Percentiles rank a stretch among this genome's conserved stretches.
Conservation (phyloP, 495 filamentous ascomycete genomes). For the Penicillium lividum region DNA sequence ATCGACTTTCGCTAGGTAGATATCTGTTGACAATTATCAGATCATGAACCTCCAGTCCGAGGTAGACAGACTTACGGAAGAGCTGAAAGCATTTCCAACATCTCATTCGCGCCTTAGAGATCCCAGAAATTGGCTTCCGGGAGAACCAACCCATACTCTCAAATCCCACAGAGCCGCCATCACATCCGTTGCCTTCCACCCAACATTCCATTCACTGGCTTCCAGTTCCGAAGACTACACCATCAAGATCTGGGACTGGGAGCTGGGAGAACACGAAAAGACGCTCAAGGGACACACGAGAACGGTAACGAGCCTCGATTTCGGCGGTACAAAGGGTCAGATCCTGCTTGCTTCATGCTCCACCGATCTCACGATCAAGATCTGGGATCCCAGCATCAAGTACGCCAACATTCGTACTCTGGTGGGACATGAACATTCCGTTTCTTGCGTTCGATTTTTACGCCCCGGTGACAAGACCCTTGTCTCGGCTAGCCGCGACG, state of each 20-base stretch:
- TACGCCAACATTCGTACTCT: constrained; percentile 91
- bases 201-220: constrained; percentile 81
- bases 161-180: constrained; percentile 37
- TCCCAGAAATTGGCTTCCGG: constrained; percentile 8
- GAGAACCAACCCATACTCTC: constrained; percentile 1
- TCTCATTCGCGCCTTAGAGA: not conserved
- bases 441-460: constrained; percentile 85
- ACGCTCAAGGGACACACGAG: constrained; percentile 91
- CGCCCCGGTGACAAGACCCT: constrained; percentile 76
- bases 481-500: constrained; percentile 63
- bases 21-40: constrained; percentile 4
- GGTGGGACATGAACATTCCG: constrained; percentile 87
- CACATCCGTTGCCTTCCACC: constrained; percentile 89
- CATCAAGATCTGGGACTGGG: constrained; percentile 97
- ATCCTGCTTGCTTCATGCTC: constrained; percentile 87
- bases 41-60: constrained; percentile 10
- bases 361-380: constrained; percentile 85
- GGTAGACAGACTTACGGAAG: not conserved
- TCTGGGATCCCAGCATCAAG: constrained; percentile 90
- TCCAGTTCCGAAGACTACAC: constrained; percentile 92
- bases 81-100: not conserved
- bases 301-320: constrained; percentile 83
- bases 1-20: not conserved
- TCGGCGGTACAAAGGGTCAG: constrained; percentile 77
- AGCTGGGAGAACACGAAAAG: constrained; percentile 83